These are phyloP conservation scores for Uromyces viciae-fabae DNA, from an alignment of 1,284 basidiomycete species.

Conservation along the genomic window DNA sequence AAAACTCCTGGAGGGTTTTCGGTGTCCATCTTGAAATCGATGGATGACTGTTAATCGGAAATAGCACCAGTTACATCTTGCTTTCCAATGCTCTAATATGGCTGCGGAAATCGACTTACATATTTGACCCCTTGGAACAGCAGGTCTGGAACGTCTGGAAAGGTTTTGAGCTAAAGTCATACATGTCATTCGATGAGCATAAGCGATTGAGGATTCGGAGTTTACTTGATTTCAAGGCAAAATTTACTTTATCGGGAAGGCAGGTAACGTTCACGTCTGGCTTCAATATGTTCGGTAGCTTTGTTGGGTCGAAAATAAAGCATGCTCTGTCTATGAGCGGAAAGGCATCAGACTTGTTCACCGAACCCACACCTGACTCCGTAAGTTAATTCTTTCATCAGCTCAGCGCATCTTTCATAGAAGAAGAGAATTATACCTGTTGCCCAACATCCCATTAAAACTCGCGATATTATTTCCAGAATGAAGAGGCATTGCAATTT, in stretches of 20 bases:
- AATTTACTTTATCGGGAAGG: conserved; percentile 7
- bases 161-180: neutral
- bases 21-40: neutral
- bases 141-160: conserved; percentile 11
- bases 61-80: neutral
- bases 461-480: too few species aligned
- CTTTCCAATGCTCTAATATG: neutral
- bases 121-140: conserved; percentile 19
- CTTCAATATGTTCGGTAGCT: neutral
- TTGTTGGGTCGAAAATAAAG: conserved; percentile 8
- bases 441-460: too few species aligned
- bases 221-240: neutral
- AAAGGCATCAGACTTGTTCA: too few species aligned
- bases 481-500: too few species aligned
- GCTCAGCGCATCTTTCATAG: too few species aligned
- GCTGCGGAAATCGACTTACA: neutral
- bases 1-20: neutral
- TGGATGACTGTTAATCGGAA: conserved; percentile 4
- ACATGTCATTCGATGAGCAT: too few species aligned
- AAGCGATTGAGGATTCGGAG: neutral
- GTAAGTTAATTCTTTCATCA: too few species aligned
- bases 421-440: too few species aligned
- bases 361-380: too few species aligned
- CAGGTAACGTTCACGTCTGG: conserved; percentile 1
- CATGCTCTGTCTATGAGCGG: neutral